Evolutionary conservation across 176 grass and related monocot genomes (phyloP).

Genomic region (Musa schizocarpa): DNA sequence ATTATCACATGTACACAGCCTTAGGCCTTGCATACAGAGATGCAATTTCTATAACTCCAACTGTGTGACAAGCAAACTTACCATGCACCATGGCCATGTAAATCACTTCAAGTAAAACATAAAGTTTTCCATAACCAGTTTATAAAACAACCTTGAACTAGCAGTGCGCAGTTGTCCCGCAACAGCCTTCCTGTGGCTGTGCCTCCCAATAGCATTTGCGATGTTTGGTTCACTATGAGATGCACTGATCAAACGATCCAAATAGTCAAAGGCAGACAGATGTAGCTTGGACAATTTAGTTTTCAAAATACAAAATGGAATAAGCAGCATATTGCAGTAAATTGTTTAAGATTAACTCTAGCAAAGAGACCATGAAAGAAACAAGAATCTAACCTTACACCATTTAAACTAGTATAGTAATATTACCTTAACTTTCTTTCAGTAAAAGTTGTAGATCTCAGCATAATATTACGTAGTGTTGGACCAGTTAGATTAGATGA

Average conservation of each 20-base stretch:
- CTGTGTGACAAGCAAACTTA: background rate
- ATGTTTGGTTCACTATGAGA: conserved; percentile 97
- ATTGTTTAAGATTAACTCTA: background rate
- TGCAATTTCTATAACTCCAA: background rate
- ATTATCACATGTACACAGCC: background rate
- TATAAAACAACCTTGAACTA: conserved; percentile 66
- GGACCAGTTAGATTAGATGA: conserved; percentile 75
- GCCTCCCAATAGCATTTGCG: conserved; percentile 75
- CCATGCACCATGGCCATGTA: background rate
- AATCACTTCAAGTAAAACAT: background rate
- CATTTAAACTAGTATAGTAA: background rate
- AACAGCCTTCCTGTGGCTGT: conserved; percentile 73
- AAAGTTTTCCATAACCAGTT: background rate
- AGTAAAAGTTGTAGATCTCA: conserved; percentile 92
- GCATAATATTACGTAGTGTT: conserved; percentile 63
- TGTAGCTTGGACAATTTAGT: background rate
- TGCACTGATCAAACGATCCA: conserved; percentile 42
- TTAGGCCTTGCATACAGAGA: background rate
- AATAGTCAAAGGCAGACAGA: background rate
- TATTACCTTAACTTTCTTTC: conserved; percentile 90
- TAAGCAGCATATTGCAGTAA: background rate
- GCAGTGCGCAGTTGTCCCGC: conserved; percentile 54
- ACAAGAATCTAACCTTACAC: background rate
- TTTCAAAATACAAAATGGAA: background rate
- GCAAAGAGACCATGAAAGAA: background rate